Evolutionary conservation across 306 rosid species (phyloP), one percentile per base, ranked within the genome.

Genomic region (Acacia acuminata): DNA sequence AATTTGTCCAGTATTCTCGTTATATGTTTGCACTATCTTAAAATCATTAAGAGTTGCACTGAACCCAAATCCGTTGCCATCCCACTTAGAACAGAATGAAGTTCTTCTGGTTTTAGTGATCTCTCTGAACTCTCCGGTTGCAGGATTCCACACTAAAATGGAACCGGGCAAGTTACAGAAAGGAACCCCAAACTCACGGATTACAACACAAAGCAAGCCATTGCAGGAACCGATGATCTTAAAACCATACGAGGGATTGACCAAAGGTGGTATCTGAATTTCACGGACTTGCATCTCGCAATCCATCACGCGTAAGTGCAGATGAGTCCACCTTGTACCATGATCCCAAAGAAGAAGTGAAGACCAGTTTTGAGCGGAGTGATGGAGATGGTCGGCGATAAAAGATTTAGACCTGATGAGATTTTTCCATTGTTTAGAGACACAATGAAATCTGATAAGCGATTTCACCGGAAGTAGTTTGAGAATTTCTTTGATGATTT

Each of bases 191-290:
- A 44, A 16, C n/a, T 53, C 7, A 4, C 2, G 5, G 22, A 69
- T n/a, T 15, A 51, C 4, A 58, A 82, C 55, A 20, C 77, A 82
- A 3, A 77, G 1, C 24, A 82, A 63, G 44, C 82, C 85, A 16
- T 77, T 71, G 82, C 78, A 69, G 73, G 85, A 82, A 13, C 66
- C 78, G 5, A 82, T 32, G 16, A 82, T 15, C 14, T 1, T 70
- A 36, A 24, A 53, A 51, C 0, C 7, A 0, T 2, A 20, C 3
- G 8, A 20, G 61, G 61, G 7, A 13, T 53, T 20, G 22, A 51
- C 1, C 72, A 82, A 32, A 8, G 12, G 64, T 5, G 73, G 8
- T 4, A 13, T 14, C 40, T 55, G 24, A 36, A 56, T 12, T 38
- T 20, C 15, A 3, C 1, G 27, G 1, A 36, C 15, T 27, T n/a